Conservation (phyloP, 2,329 filamentous ascomycete genomes). For the Plenodomus tracheiphilus region DNA sequence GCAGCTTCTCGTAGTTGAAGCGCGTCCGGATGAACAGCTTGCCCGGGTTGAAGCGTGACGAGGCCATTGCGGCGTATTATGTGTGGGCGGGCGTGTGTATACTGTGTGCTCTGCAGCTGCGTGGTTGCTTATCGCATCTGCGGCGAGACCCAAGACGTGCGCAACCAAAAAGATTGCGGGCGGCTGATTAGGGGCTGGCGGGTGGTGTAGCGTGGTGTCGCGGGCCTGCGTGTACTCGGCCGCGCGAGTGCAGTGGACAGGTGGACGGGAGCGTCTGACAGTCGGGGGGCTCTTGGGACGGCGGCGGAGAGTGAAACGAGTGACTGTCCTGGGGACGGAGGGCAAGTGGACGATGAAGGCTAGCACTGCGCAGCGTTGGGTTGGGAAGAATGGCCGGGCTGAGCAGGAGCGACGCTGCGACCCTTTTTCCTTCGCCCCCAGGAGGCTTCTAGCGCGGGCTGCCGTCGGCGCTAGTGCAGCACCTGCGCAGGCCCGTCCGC, state of each 20-base stretch:
- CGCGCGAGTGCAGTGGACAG: constrained; percentile 13
- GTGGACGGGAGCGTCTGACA: constrained; percentile 2
- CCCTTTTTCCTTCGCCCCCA: constrained; percentile 18
- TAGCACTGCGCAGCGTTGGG: constrained; percentile 4
- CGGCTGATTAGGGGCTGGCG: constrained; percentile 3
- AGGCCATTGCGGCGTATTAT: constrained; percentile 31
- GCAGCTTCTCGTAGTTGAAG: constrained; percentile 53
- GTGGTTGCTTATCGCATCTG: constrained; percentile 37
- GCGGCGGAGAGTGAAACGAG: constrained; percentile 32
- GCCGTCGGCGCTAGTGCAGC: constrained; percentile 9
- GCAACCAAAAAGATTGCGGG: constrained; percentile 2
- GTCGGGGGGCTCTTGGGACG: constrained; percentile 6
- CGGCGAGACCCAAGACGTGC: constrained; percentile 17
- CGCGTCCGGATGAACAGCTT: constrained; percentile 49
- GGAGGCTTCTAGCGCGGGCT: constrained; percentile 9
- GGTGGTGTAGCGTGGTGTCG: background rate
- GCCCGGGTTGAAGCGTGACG: constrained; percentile 48
- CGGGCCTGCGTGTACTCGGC: constrained; percentile 11
- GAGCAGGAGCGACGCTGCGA: constrained; percentile 11
- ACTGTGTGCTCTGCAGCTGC: constrained; percentile 12
- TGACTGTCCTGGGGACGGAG: constrained; percentile 28
- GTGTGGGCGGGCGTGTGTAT: background rate
- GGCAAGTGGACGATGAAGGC: constrained; percentile 11
- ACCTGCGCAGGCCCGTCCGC: constrained; percentile 4
- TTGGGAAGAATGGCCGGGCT: constrained; percentile 16